phyloP scores from a whole-genome alignment of 2,329 filamentous ascomycete species.

The Emergomyces pasteurianus region DNA sequence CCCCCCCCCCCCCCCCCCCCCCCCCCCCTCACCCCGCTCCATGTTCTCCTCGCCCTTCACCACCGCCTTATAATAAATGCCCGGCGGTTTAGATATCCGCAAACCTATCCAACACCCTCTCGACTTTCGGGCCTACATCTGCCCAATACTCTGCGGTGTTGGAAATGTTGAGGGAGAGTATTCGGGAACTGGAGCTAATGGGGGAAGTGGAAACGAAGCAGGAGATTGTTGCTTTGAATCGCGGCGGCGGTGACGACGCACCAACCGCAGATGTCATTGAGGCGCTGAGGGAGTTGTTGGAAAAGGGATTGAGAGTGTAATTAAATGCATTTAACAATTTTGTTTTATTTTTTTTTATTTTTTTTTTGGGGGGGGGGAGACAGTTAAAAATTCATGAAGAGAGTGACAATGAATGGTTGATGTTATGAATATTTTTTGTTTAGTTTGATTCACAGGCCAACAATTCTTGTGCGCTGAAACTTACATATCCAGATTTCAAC shows the following conservation, averaged over 20 bases:
- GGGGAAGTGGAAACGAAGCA: neutral
- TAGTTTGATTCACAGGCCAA: too few relatives aligned
- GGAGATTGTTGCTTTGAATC: neutral
- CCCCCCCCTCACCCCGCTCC: neutral
- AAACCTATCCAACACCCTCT: conserved; percentile 30
- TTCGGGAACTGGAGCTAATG: conserved; percentile 18
- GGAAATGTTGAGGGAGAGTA: conserved; percentile 23
- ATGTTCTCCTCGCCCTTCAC: neutral
- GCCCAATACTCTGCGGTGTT: conserved; percentile 27
- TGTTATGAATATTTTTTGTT: neutral
- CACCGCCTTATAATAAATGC: neutral
- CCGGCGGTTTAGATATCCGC: conserved; percentile 23
- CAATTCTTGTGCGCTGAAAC: neutral
- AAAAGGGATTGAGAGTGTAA: conserved; percentile 4
- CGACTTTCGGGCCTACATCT: conserved; percentile 28
- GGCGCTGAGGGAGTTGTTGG: conserved; percentile 5
- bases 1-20: neutral
- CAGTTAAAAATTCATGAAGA: neutral
- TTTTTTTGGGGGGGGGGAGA: too few relatives aligned
- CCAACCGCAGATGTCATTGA: neutral
- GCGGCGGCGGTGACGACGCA: neutral
- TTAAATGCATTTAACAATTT: neutral
- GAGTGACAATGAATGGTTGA: neutral
- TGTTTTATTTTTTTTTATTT: too few relatives aligned
- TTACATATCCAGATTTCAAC: neutral